Evolutionary conservation across 495 filamentous ascomycete genomes (phyloP).

Genomic region (Penicilliopsis zonata): DNA sequence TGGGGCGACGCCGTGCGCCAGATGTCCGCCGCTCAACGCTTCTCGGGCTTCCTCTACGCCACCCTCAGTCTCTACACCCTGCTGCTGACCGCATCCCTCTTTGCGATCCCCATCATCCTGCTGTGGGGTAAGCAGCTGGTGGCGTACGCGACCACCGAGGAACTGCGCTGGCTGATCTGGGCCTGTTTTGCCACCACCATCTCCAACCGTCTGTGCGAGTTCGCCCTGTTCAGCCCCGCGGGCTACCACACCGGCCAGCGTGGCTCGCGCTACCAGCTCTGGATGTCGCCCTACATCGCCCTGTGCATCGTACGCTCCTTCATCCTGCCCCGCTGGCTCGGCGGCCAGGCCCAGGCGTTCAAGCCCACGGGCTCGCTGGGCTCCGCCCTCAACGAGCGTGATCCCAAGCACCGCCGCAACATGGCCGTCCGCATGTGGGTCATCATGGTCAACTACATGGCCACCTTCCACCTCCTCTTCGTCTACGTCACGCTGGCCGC

Average conservation of each 20-base stretch:
- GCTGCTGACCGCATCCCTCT: constrained; percentile 26
- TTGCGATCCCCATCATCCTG: constrained; percentile 34
- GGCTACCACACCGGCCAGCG: constrained; percentile 33
- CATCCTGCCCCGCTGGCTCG: constrained; percentile 31
- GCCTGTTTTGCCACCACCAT: constrained; percentile 28
- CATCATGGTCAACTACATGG: constrained; percentile 24
- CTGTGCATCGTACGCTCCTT: constrained; percentile 30
- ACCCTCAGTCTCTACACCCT: constrained; percentile 30
- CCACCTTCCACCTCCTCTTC: constrained; percentile 23
- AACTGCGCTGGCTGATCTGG: constrained; percentile 37
- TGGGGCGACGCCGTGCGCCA: constrained; percentile 22
- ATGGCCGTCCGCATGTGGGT: constrained; percentile 18
- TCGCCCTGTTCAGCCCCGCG: constrained; percentile 28
- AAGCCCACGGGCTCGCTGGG: constrained; percentile 22
- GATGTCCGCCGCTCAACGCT: constrained; percentile 23
- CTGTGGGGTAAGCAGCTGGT: constrained; percentile 32
- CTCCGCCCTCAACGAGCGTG: constrained; percentile 20
- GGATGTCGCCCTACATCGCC: constrained; percentile 35
- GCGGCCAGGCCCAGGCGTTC: constrained; percentile 23
- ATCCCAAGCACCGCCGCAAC: constrained; percentile 16
- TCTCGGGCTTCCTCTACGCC: constrained; percentile 33
- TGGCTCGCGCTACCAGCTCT: constrained; percentile 26
- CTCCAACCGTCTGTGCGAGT: constrained; percentile 28
- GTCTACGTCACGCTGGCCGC: constrained; percentile 28
- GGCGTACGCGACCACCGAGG: constrained; percentile 23